Conservation (phyloP, 2,329 filamentous ascomycete species). For the Leptographium galeiforme region DNA sequence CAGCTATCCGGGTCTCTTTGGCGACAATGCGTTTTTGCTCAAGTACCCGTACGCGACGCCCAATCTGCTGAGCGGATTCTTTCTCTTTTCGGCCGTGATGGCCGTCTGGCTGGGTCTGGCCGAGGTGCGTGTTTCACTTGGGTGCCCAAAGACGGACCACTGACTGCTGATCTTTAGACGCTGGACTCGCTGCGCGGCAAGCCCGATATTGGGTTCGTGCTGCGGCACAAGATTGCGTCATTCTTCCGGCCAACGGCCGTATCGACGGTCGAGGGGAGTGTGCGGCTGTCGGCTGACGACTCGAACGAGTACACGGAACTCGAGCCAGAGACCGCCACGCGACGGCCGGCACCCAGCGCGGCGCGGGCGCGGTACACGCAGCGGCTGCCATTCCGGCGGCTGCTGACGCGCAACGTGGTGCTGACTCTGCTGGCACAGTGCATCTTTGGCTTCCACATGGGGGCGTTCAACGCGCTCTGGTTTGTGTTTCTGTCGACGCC, state of each 20-base stretch:
- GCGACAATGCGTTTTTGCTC: slow-evolving; percentile 29
- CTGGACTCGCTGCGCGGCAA: slow-evolving; percentile 29
- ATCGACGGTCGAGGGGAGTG: slow-evolving; percentile 14
- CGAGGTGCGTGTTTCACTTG: slow-evolving; percentile 23
- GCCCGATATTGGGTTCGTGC: slow-evolving; percentile 31
- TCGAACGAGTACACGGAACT: slow-evolving; percentile 16
- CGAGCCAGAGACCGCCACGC: slow-evolving; percentile 5
- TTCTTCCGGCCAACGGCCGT: slow-evolving; percentile 13
- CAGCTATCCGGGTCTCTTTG: slow-evolving; percentile 31
- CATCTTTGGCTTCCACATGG: slow-evolving; percentile 58
- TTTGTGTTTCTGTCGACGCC: slow-evolving; percentile 66
- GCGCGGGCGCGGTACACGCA: slow-evolving; percentile 27
- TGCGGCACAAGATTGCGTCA: slow-evolving; percentile 22
- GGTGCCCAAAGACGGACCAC: neutral
- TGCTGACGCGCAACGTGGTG: slow-evolving; percentile 41
- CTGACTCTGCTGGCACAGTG: slow-evolving; percentile 51
- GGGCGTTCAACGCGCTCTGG: slow-evolving; percentile 63
- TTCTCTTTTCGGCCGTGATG: slow-evolving; percentile 29
- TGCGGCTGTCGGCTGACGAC: slow-evolving; percentile 18
- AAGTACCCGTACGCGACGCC: slow-evolving; percentile 40
- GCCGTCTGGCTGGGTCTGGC: slow-evolving; percentile 36
- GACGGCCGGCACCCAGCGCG: neutral
- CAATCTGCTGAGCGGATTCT: slow-evolving; percentile 36
- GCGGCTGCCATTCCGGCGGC: slow-evolving; percentile 36
- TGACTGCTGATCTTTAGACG: slow-evolving; percentile 20